Evolutionary conservation across 805 yeast species (phyloP).

Genomic region (Candida verbasci): DNA sequence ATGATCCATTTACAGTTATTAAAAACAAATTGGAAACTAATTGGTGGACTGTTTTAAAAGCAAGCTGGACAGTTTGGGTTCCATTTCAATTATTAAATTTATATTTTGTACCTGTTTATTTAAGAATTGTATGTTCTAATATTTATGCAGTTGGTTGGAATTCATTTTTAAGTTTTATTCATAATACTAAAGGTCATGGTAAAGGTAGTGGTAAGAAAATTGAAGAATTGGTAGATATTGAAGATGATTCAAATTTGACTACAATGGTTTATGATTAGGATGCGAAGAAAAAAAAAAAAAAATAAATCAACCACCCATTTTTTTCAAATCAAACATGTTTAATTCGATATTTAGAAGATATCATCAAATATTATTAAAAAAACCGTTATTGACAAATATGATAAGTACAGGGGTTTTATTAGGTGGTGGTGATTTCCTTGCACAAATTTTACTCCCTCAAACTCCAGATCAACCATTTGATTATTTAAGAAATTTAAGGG

Average conservation of each 20-base stretch:
- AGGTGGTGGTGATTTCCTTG: slow-evolving; percentile 72
- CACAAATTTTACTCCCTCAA: slow-evolving; percentile 52
- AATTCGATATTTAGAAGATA: slow-evolving; percentile 8
- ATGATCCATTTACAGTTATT: slow-evolving; percentile 29
- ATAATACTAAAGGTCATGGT: slow-evolving; percentile 42
- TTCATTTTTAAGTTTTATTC: slow-evolving; percentile 41
- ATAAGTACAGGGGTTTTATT: slow-evolving; percentile 53
- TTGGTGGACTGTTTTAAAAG: slow-evolving; percentile 38
- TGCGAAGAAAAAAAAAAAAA: slow-evolving; percentile 3
- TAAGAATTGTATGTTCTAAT: slow-evolving; percentile 33
- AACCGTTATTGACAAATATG: slow-evolving; percentile 44
- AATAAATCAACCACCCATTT: not conserved
- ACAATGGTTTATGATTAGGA: slow-evolving; percentile 26
- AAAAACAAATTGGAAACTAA: slow-evolving; percentile 28
- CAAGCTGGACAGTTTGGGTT: slow-evolving; percentile 43
- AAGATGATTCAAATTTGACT: slow-evolving; percentile 30
- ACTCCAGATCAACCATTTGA: slow-evolving; percentile 36
- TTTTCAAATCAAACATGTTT: not conserved
- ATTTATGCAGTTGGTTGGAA: slow-evolving; percentile 41
- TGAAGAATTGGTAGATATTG: slow-evolving; percentile 38
- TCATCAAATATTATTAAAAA: slow-evolving; percentile 21
- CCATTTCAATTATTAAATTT: slow-evolving; percentile 34
- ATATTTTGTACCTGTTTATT: slow-evolving; percentile 35
- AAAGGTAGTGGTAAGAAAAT: slow-evolving; percentile 31
- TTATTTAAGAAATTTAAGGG: slow-evolving; percentile 52